Conservation (phyloP, 169 alveolate species). For the Perkinsus olseni region DNA sequence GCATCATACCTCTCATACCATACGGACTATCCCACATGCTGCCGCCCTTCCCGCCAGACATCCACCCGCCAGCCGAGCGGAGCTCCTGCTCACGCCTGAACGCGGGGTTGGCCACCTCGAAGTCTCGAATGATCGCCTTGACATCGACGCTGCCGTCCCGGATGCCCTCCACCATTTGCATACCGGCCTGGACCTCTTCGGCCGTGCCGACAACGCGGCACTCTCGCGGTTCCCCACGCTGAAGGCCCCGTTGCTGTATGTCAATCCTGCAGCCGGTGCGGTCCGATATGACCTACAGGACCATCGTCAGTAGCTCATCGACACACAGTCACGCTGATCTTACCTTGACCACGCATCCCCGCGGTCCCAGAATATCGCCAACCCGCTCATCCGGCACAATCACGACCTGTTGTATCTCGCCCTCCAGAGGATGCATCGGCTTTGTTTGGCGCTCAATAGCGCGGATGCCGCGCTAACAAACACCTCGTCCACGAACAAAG, state of each 20-base stretch:
- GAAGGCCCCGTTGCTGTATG: background rate
- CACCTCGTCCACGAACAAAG: background rate
- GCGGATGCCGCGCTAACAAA: background rate
- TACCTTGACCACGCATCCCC: background rate
- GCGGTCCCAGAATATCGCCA: background rate
- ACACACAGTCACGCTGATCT: background rate
- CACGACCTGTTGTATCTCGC: background rate
- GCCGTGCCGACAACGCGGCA: background rate
- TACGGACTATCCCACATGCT: background rate
- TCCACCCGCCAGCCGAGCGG: background rate
- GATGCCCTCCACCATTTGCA: background rate
- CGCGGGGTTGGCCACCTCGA: background rate
- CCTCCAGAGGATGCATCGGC: background rate
- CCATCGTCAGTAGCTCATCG: background rate
- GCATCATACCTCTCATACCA: background rate
- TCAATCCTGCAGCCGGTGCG: background rate
- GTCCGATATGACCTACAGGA: background rate
- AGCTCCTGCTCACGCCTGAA: background rate
- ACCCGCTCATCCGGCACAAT: background rate
- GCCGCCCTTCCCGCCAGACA: background rate
- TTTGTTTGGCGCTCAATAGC: background rate
- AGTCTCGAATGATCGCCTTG: background rate
- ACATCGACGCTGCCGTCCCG: background rate
- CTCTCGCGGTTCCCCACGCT: background rate
- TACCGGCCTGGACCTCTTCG: background rate